Evolutionary conservation across 2,329 filamentous ascomycete species (phyloP).

Genomic region (Aureobasidium mangrovei): DNA sequence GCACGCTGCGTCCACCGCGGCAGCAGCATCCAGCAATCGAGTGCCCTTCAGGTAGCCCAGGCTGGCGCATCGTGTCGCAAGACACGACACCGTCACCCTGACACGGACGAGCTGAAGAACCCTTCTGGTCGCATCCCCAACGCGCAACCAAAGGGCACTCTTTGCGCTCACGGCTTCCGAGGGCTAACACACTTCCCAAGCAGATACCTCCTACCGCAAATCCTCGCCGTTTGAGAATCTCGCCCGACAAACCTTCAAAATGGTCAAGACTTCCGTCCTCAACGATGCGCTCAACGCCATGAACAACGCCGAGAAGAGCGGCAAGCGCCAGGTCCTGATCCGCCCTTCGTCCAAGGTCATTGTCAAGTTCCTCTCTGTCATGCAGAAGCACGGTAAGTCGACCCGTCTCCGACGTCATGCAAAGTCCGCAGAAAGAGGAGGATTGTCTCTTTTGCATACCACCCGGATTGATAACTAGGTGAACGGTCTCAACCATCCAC

Average conservation of each 20-base stretch:
- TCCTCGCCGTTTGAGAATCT: slow-evolving; percentile 70
- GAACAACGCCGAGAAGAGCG: slow-evolving; percentile 99
- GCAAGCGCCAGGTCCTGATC: slow-evolving; percentile 99
- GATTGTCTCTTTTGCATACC: slow-evolving; percentile 14
- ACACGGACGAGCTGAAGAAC: slow-evolving; percentile 58
- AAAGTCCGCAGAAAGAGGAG: slow-evolving; percentile 5
- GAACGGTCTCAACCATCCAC: slow-evolving; percentile 71
- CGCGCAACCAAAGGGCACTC: slow-evolving; percentile 49
- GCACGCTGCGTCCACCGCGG: not conserved
- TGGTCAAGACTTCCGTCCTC: slow-evolving; percentile 98
- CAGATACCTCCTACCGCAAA: slow-evolving; percentile 54
- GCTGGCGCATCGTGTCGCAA: slow-evolving; percentile 35
- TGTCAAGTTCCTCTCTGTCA: slow-evolving; percentile 96
- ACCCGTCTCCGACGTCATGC: slow-evolving; percentile 25
- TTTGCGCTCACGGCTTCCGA: slow-evolving; percentile 57
- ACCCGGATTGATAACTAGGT: slow-evolving; percentile 99
- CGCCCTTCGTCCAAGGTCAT: slow-evolving; percentile 99
- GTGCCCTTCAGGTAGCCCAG: slow-evolving; percentile 45
- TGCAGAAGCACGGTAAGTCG: slow-evolving; percentile 95
- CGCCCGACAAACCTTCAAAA: slow-evolving; percentile 59
- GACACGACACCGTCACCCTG: slow-evolving; percentile 39
- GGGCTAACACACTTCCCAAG: slow-evolving; percentile 45
- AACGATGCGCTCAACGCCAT: slow-evolving; percentile 81
- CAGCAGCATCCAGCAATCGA: slow-evolving; percentile 21
- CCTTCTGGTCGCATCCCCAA: slow-evolving; percentile 32